phyloP scores from a whole-genome alignment of 1,139 yeast species.

The Candida labiduridarum region DNA sequence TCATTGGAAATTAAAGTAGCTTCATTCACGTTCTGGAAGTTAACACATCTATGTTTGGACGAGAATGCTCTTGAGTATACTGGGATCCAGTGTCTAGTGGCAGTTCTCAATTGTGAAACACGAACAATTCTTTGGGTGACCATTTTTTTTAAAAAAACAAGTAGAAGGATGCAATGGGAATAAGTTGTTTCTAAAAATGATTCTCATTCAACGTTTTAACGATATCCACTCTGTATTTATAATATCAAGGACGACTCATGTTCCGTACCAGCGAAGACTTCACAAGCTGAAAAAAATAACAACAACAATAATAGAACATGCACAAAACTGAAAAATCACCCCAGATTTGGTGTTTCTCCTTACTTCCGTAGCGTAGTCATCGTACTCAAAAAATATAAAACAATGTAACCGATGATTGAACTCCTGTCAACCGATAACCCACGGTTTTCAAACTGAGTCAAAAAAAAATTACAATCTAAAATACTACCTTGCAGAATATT shows the following conservation, averaged over 20 bases:
- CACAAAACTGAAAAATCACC: neutral
- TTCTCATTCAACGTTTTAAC: neutral
- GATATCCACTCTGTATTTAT: neutral
- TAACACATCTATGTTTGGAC: conserved; percentile 41
- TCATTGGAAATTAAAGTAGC: conserved; percentile 42
- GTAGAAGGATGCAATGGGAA: neutral
- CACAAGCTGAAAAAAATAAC: neutral
- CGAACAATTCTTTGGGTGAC: conserved; percentile 36
- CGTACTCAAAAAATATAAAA: neutral
- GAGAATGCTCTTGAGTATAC: conserved; percentile 27
- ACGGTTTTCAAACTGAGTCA: neutral
- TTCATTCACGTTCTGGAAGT: conserved; percentile 38
- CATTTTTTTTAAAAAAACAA: conserved; percentile 21
- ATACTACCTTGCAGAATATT: neutral
- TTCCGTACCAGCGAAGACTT: conserved; percentile 1
- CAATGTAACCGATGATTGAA: neutral
- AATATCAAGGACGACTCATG: neutral
- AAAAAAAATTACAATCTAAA: neutral
- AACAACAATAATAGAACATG: neutral
- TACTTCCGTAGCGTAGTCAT: conserved; percentile 1
- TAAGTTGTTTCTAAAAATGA: neutral
- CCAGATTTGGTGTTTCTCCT: conserved; percentile 1
- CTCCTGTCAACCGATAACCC: conserved; percentile 3
- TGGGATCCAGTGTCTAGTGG: conserved; percentile 51
- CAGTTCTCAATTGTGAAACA: conserved; percentile 43